These are phyloP conservation scores for Aspergillus sp. DNA, from an alignment of 2,329 filamentous ascomycete genomes.

Conservation along the genomic window DNA sequence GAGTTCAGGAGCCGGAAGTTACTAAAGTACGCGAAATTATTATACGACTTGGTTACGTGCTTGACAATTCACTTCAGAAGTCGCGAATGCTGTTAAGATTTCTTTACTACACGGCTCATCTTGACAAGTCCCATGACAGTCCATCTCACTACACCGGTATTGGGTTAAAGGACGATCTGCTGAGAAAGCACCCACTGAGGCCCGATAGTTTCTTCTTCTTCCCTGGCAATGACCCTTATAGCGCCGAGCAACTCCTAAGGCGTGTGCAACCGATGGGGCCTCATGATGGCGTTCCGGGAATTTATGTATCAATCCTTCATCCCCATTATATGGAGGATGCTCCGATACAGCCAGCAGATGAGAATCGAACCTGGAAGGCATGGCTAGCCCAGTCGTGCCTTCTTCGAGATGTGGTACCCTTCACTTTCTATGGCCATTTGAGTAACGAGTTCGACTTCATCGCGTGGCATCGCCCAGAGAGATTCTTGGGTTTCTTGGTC, in stretches of 20 bases:
- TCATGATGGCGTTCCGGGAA: neutral
- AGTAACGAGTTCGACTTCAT: constrained; percentile 5
- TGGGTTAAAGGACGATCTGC: neutral
- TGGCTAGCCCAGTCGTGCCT: constrained; percentile 4
- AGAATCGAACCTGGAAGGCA: constrained; percentile 2
- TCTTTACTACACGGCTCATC: constrained; percentile 6
- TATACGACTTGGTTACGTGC: neutral
- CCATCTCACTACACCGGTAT: neutral
- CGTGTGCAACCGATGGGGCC: neutral
- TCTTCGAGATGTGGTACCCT: constrained; percentile 1
- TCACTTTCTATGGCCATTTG: neutral
- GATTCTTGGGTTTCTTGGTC: constrained; percentile 4
- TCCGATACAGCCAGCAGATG: neutral
- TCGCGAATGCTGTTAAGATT: neutral
- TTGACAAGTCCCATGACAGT: constrained; percentile 1
- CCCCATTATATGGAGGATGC: neutral
- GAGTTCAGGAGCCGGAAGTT: neutral
- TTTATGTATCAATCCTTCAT: constrained; percentile 3
- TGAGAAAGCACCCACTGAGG: neutral
- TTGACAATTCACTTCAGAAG: neutral
- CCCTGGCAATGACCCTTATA: constrained; percentile 2
- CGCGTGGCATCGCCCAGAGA: constrained; percentile 1
- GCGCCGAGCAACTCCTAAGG: constrained; percentile 2
- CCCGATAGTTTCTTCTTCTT: constrained; percentile 4
- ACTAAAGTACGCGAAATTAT: neutral